These are phyloP conservation scores for Eucalyptus guilfoylei DNA, from an alignment of 345 rosid species.

Conservation along the genomic window DNA sequence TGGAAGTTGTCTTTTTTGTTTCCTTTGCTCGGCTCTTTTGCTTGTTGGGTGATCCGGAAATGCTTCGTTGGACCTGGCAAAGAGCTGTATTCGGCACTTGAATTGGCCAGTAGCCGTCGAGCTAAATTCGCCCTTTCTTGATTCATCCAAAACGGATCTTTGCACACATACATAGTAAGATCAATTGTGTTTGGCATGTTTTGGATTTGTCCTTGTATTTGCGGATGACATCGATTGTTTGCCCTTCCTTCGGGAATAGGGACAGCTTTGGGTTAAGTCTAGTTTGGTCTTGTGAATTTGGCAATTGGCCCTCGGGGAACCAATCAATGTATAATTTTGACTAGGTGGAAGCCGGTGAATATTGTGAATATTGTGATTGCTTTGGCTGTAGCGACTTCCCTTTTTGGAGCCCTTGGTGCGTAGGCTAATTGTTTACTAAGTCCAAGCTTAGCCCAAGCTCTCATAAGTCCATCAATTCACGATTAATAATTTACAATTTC, in stretches of 20 bases:
- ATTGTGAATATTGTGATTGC: background rate
- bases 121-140: background rate
- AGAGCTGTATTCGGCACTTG: background rate
- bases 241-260: background rate
- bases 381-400: too few species aligned
- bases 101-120: background rate
- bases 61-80: background rate
- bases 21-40: background rate
- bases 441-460: too few species aligned
- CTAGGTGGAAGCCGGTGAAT: background rate
- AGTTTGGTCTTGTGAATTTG: background rate
- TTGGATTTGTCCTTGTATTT: background rate
- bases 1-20: background rate
- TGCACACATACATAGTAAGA: background rate
- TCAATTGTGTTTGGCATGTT: background rate
- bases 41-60: background rate
- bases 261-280: background rate
- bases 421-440: too few species aligned
- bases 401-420: too few species aligned
- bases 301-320: background rate
- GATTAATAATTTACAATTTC: too few species aligned
- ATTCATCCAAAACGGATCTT: background rate
- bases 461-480: too few species aligned
- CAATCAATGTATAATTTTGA: background rate
- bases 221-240: background rate